These are phyloP conservation scores for Backusella australiensis DNA, from an alignment of 192 early-diverging fungal genomes.

Conservation along the genomic window DNA sequence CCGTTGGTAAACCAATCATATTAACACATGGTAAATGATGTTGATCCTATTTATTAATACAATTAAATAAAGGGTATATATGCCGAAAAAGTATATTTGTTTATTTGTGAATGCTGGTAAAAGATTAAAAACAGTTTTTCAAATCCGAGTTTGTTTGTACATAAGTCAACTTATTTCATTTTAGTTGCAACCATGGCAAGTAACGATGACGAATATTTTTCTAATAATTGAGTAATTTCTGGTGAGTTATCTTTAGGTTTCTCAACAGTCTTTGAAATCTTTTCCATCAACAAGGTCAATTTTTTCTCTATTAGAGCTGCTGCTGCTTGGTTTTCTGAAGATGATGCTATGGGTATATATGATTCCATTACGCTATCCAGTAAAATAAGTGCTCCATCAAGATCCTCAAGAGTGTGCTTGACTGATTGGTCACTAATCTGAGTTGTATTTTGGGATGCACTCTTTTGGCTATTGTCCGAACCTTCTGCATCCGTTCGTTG, in stretches of 20 bases:
- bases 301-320: constrained; percentile 1
- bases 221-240: constrained; percentile 4
- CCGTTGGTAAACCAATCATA: background rate
- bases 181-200: background rate
- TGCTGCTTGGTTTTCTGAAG: background rate
- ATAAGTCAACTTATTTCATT: background rate
- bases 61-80: background rate
- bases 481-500: background rate
- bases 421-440: background rate
- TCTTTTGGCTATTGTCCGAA: background rate
- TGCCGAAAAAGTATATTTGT: background rate
- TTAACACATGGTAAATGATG: background rate
- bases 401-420: background rate
- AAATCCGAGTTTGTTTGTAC: background rate
- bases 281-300: background rate
- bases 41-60: background rate
- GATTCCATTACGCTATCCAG: constrained; percentile 8
- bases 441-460: background rate
- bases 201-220: constrained; percentile 7
- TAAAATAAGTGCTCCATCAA: background rate
- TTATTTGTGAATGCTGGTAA: background rate
- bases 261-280: constrained; percentile 2
- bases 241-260: background rate
- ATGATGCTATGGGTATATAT: background rate
- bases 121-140: background rate